Conservation (phyloP, 2,329 filamentous ascomycete genomes). For the Beauveria sp. region DNA sequence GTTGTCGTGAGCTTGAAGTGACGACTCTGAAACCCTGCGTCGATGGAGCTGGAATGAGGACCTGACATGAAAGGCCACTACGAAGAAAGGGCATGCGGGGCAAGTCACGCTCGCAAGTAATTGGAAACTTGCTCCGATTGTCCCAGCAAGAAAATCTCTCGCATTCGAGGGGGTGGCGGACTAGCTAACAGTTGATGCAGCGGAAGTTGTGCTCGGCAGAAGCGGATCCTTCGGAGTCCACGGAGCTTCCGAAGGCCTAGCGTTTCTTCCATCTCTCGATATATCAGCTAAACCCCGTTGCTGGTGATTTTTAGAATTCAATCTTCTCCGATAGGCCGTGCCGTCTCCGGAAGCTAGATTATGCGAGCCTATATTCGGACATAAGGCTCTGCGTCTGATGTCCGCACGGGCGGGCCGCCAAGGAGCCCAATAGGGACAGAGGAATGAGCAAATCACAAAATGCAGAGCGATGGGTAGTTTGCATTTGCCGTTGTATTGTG, state of each 20-base stretch:
- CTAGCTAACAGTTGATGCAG: not conserved
- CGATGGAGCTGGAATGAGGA: not conserved
- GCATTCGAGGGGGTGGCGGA: not conserved
- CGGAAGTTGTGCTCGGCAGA: not conserved
- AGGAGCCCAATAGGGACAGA: not conserved
- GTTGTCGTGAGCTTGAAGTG: conserved; percentile 39
- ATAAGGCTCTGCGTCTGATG: not conserved
- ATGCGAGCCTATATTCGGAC: not conserved
- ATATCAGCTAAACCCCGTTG: not conserved
- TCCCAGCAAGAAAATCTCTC: not conserved
- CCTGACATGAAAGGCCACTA: not conserved
- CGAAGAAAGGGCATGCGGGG: not conserved
- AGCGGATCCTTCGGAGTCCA: not conserved
- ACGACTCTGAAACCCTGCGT: conserved; percentile 10
- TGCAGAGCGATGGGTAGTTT: not conserved
- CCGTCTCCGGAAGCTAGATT: too few relatives aligned
- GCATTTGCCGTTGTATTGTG: not conserved
- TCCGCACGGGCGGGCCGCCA: not conserved
- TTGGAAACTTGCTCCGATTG: not conserved
- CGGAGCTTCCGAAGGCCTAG: not conserved
- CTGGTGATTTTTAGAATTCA: not conserved
- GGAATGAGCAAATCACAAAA: not conserved
- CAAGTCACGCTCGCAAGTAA: not conserved
- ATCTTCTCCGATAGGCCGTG: not conserved
- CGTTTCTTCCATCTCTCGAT: not conserved